Conservation (phyloP, 163 green algal species). For the Trebouxia gelatinosa region DNA sequence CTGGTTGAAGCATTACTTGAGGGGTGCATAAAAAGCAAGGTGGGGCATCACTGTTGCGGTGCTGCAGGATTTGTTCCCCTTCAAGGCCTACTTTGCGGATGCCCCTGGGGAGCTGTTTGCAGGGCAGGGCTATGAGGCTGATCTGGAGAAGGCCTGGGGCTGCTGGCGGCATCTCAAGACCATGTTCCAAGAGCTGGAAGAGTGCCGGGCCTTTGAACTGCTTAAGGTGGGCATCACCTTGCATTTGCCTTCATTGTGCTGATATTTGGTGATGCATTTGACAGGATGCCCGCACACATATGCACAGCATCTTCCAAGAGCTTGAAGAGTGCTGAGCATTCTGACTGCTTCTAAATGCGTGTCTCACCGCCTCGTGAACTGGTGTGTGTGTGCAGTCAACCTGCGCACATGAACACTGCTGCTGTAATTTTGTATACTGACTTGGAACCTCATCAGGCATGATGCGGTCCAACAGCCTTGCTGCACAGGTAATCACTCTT, state of each 20-base stretch:
- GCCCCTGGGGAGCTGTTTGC: constrained; percentile 77
- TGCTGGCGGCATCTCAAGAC: constrained; percentile 89
- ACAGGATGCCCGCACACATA: too few species aligned
- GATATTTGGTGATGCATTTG: too few species aligned
- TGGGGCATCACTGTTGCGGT: too few species aligned
- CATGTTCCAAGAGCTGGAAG: constrained; percentile 94
- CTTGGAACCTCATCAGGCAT: constrained; percentile 42
- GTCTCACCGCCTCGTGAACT: too few species aligned
- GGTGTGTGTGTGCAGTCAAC: too few species aligned
- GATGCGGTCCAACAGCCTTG: not conserved
- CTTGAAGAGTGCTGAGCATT: constrained; percentile 97
- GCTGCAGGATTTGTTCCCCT: constrained; percentile 84
- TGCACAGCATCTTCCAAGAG: constrained; percentile 89
- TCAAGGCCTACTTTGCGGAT: constrained; percentile 91
- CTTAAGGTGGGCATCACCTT: constrained; percentile 59
- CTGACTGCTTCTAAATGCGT: too few species aligned
- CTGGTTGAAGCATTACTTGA: too few species aligned
- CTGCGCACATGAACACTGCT: too few species aligned
- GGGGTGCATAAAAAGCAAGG: too few species aligned
- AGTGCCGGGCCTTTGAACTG: constrained; percentile 97
- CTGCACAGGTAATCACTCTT: too few species aligned
- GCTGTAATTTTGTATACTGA: too few species aligned
- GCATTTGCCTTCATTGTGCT: too few species aligned
- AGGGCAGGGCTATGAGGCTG: constrained; percentile 54
- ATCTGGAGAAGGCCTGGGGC: constrained; percentile 64